These are phyloP conservation scores for Vitis hybrid DNA, from an alignment of 177 flowering plant genomes.

Conservation along the genomic window DNA sequence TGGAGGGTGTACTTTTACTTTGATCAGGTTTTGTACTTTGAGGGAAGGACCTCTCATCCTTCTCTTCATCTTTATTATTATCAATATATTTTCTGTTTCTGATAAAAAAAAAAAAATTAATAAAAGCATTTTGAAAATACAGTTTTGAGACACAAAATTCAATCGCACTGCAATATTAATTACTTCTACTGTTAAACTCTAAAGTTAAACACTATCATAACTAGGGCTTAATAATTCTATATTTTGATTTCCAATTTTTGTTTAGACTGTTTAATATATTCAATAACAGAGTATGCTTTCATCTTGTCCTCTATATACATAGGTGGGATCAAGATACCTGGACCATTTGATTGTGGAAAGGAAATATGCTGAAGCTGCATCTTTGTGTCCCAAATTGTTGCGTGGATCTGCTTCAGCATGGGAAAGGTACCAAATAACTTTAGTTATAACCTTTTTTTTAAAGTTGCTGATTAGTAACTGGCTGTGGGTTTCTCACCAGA, in stretches of 20 bases:
- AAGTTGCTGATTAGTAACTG: constrained; percentile 18
- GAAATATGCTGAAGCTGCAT: constrained; percentile 95
- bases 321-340: constrained; percentile 97
- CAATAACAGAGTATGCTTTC: not conserved
- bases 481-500: constrained; percentile 42
- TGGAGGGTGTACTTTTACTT: no score
- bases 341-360: constrained; percentile 97
- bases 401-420: constrained; percentile 95
- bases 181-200: no score
- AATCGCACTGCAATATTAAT: no score
- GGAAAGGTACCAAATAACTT: constrained; percentile 72
- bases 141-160: no score
- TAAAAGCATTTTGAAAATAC: no score
- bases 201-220: no score
- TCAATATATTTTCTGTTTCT: no score
- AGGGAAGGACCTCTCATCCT: no score
- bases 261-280: not conserved
- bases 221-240: no score
- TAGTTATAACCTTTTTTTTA: not conserved
- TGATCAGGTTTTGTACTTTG: no score
- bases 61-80: no score
- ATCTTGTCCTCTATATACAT: constrained; percentile 12
- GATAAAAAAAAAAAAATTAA: no score
- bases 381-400: constrained; percentile 92
- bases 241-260: not conserved